Base-by-base conservation (phyloP, 257 asterid genomes). In the Scutellaria baicalensis region DNA sequence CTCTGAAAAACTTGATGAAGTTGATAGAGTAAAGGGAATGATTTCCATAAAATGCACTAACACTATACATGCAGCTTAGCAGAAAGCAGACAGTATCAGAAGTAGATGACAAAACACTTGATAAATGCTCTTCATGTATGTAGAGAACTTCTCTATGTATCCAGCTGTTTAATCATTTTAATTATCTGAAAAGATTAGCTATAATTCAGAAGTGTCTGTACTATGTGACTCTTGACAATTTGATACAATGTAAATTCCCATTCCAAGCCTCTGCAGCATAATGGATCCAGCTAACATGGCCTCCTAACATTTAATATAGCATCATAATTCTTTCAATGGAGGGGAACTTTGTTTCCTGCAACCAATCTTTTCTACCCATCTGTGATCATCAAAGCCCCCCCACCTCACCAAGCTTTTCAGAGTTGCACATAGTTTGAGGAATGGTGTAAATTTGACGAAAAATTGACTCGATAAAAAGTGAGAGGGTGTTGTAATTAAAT, bases 271-370 rank as follows among this genome's bases (percentile, higher is more conserved):
- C n/a, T 11, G 21, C 44, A 66, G 48, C 40, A 20, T 14, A 51
- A 14, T n/a, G 58, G 35, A 62, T 27, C 9, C n/a, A 70, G 48
- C 58, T 18, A 54, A 49, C 66, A 70, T 16, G 54, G 38, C 33
- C n/a, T 38, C 63, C 59, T 73, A 59, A 62, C 44, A 77, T 51
- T 33, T 62, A 54, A 54, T 20, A 60, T 39, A 68, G 65, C 50
- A 52, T 33, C 8, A 56, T 35, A 21, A 16, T 59, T 50, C 38
- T 36, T 40, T 55, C n/a, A 16, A 59, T 69, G 27, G 13, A 35
- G 10, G 51, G 33, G 23, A 20, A 61, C 45, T 63, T 68, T 50
- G 38, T 56, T 44, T 70, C 58, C 59, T 43, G 59, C 49, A 42
- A 69, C 49, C 23, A 59, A 14, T 72, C 45, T 60, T 35, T 23